Evolutionary conservation across 352 stramenopile species (phyloP), one percentile per base, ranked within the genome.

Genomic region (Globisporangium lucens): DNA sequence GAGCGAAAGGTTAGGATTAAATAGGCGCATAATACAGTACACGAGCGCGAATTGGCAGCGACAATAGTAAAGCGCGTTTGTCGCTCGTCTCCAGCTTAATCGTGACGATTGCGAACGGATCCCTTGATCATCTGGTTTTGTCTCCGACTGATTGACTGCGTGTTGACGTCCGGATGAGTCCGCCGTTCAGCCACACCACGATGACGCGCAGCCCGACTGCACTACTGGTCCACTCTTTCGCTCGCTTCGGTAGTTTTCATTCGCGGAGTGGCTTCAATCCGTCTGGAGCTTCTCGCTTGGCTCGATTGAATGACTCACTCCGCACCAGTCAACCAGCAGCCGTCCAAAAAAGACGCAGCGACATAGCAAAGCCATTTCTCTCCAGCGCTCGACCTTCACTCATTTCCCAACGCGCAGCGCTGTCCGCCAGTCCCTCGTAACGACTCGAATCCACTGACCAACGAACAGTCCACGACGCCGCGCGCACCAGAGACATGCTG

Each of bases 291-390:
- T 15, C 41, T n/a, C 4, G 41, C 30, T 5, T 41, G 36, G 3
- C 56, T n/a, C 20, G 15, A 29, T 13, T 29, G 30, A 33, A 22
- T 61, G 33, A 61, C 56, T 61, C 56, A 61, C 33, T 36, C 24
- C 10, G 9, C 38, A 58, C 52, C 52, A 58, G 12, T 6, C 30
- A 41, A 29, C 55, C 56, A 61, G 12, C 56, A 61, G 12, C 56
- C 13, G 53, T n/a, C 53, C 53, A 59, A 13, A 60, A 61, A 61
- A 61, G 30, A 33, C 36, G 30, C 30, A 43, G 30, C 30, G 20
- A 61, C 56, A 61, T 61, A 61, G 56, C 56, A 43, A 43, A 61
- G 56, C 56, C 56, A 61, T 47, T 57, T 29, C 22, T 20, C 41
- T 49, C 41, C 30, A 20, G 3, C 56, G 20, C 30, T 61, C 56